Evolutionary conservation across 176 grass and related monocot species (phyloP).

Genomic region (Eragrostis nindensis): DNA sequence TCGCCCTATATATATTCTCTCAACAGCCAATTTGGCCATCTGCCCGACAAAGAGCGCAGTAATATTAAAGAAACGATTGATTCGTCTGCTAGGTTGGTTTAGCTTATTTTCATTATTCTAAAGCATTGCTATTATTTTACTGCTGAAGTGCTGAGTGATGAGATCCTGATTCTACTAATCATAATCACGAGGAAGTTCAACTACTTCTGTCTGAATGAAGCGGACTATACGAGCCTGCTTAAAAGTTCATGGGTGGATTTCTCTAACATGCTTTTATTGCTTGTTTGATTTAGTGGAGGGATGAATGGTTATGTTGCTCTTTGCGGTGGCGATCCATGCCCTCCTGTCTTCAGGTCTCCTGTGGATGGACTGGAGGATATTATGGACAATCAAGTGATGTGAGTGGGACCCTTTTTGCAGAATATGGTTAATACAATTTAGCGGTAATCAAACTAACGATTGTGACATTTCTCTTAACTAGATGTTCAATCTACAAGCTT

Average conservation of each 20-base stretch:
- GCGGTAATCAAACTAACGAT: conserved; percentile 34
- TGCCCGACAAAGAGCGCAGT: conserved; percentile 59
- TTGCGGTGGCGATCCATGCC: conserved; percentile 86
- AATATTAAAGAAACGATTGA: conserved; percentile 89
- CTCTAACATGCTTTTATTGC: conserved; percentile 25
- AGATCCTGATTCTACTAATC: not conserved
- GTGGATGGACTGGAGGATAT: conserved; percentile 85
- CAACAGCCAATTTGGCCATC: conserved; percentile 72
- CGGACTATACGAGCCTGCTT: not conserved
- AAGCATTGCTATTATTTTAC: not conserved
- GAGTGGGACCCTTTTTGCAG: conserved; percentile 36
- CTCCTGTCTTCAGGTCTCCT: conserved; percentile 90
- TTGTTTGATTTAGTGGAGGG: conserved; percentile 74
- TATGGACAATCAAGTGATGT: conserved; percentile 99
- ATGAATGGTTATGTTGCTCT: conserved; percentile 97
- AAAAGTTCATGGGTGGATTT: conserved; percentile 19
- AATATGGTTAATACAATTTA: conserved; percentile 32
- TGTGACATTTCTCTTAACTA: conserved; percentile 40
- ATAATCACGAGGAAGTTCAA: not conserved
- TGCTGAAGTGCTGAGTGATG: not conserved
- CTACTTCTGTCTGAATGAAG: not conserved
- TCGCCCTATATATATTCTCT: conserved; percentile 96
- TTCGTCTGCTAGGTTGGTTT: conserved; percentile 75
- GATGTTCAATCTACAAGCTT: conserved; percentile 95
- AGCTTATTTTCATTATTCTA: conserved; percentile 26